A percentile compares a stretch with the other conserved stretches of the same genome.
Conservation (phyloP, 768 basidiomycete species). For the Kwoniella shandongensis region DNA sequence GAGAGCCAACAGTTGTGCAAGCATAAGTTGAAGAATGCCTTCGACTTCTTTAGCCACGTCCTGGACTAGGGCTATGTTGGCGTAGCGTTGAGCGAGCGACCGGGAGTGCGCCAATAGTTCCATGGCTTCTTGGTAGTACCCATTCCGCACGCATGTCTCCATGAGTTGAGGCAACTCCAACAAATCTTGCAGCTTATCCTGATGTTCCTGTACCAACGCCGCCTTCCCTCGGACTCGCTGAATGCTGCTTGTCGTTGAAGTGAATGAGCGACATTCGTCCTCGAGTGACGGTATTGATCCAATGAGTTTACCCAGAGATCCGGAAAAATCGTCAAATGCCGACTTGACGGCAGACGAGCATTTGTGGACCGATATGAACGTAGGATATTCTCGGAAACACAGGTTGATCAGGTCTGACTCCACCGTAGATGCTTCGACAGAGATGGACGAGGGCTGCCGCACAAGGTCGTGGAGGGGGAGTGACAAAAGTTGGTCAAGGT, state of each 20-base stretch:
- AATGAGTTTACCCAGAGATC: slow-evolving; percentile 70
- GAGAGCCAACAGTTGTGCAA: slow-evolving; percentile 71
- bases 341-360: slow-evolving; percentile 71
- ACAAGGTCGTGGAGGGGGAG: slow-evolving; percentile 69
- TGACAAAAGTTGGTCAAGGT: slow-evolving; percentile 67
- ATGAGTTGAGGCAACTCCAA: slow-evolving; percentile 87
- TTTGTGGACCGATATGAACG: slow-evolving; percentile 82
- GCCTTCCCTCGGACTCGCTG: slow-evolving; percentile 73
- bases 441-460: slow-evolving; percentile 70
- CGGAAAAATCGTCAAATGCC: slow-evolving; percentile 72
- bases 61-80: slow-evolving; percentile 57
- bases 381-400: slow-evolving; percentile 86
- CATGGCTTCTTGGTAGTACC: slow-evolving; percentile 87
- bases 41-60: slow-evolving; percentile 61
- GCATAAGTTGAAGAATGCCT: slow-evolving; percentile 59
- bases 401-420: slow-evolving; percentile 85
- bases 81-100: slow-evolving; percentile 57
- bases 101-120: slow-evolving; percentile 74
- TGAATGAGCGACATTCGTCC: slow-evolving; percentile 68
- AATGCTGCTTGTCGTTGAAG: slow-evolving; percentile 68
- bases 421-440: slow-evolving; percentile 80
- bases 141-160: slow-evolving; percentile 89
- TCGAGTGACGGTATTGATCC: slow-evolving; percentile 71
- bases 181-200: slow-evolving; percentile 87
- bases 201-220: slow-evolving; percentile 83